Percentiles rank a stretch among this genome's conserved stretches.
Conservation (phyloP, 2,329 filamentous ascomycete species). For the Colletotrichum melonis region DNA sequence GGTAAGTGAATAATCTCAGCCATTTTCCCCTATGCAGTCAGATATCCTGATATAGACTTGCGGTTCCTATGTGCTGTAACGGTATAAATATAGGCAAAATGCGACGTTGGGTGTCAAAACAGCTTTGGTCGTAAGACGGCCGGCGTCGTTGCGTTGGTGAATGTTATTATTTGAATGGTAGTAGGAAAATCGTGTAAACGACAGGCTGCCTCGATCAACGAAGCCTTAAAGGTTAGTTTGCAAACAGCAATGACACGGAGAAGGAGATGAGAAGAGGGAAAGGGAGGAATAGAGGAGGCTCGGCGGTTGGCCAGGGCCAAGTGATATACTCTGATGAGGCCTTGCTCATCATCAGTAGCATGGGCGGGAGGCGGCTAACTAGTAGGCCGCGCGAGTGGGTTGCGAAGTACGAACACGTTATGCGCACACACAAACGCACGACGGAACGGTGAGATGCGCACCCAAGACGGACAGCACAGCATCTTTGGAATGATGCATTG, state of each 20-base stretch:
- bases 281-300: slow-evolving; percentile 14
- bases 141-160: slow-evolving; percentile 44
- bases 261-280: slow-evolving; percentile 39
- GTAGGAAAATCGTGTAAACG: slow-evolving; percentile 45
- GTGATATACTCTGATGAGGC: slow-evolving; percentile 31
- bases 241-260: slow-evolving; percentile 22
- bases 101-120: slow-evolving; percentile 18
- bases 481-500: neutral
- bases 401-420: slow-evolving; percentile 21
- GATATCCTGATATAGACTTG: slow-evolving; percentile 42
- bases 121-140: slow-evolving; percentile 45
- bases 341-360: slow-evolving; percentile 4
- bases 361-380: slow-evolving; percentile 28
- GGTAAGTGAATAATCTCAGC: slow-evolving; percentile 56
- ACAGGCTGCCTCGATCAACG: slow-evolving; percentile 59
- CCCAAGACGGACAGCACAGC: slow-evolving; percentile 19
- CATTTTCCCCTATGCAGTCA: slow-evolving; percentile 54
- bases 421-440: neutral
- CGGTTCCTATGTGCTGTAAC: slow-evolving; percentile 11
- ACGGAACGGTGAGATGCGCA: slow-evolving; percentile 16
- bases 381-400: slow-evolving; percentile 19
- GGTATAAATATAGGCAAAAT: slow-evolving; percentile 32
- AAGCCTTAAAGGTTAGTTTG: slow-evolving; percentile 44
- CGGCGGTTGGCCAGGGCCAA: slow-evolving; percentile 22
- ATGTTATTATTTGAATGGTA: slow-evolving; percentile 13